A percentile compares a stretch with the other conserved stretches of the same genome.
phyloP scores from a whole-genome alignment of 768 basidiomycete species.

The Mrakia gelida region DNA sequence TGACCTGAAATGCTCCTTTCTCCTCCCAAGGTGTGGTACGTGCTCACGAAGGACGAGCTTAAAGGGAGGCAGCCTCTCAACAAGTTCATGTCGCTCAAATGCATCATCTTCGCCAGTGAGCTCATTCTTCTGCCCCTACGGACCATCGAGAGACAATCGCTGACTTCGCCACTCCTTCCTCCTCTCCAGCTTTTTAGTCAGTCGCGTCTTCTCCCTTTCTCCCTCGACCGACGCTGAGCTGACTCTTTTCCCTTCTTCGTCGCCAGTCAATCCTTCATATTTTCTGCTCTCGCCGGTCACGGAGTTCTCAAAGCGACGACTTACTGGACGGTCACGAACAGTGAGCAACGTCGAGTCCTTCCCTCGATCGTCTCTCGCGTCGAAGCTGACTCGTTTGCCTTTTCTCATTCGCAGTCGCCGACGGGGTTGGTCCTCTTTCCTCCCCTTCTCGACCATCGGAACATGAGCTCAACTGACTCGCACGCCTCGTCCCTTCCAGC shows the following conservation, averaged over 20 bases:
- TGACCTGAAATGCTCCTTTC: too few species aligned
- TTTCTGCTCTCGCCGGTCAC: constrained; percentile 58
- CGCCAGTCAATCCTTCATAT: constrained; percentile 47
- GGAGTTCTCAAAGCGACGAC: constrained; percentile 67
- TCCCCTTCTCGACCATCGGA: too few species aligned
- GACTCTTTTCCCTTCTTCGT: neutral
- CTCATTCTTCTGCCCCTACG: constrained; percentile 50
- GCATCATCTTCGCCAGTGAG: constrained; percentile 81
- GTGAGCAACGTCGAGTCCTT: neutral
- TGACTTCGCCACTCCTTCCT: neutral
- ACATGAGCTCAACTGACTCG: too few species aligned
- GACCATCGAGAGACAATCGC: constrained; percentile 43
- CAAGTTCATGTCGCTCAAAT: constrained; percentile 81
- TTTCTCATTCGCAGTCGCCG: neutral
- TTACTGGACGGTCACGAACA: constrained; percentile 79
- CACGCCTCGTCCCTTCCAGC: neutral
- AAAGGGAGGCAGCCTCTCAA: constrained; percentile 68
- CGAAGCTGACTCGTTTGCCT: neutral
- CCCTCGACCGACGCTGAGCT: neutral
- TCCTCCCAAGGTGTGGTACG: too few species aligned
- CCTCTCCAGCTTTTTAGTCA: neutral
- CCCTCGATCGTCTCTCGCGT: too few species aligned
- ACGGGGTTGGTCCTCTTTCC: neutral
- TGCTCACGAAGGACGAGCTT: constrained; percentile 72
- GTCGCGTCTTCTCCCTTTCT: too few species aligned